Evolutionary conservation across 371 early-diverging fungal genomes (phyloP), one percentile per base, ranked within the genome.

Genomic region (Mucor indicus): DNA sequence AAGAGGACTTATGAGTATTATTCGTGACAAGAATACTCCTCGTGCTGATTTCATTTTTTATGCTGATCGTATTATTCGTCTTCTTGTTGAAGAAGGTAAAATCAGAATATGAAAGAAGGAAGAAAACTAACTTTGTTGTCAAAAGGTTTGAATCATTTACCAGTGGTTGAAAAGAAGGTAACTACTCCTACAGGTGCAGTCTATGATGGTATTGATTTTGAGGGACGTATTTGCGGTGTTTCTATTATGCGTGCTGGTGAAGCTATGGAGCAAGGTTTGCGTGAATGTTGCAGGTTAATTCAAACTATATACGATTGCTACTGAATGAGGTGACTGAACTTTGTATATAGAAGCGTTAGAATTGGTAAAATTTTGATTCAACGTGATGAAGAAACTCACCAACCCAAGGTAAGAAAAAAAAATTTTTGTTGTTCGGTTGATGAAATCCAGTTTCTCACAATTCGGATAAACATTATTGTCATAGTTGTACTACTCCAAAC

Each of bases 161-260:
- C 95, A 12, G 90, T 91, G 12, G 75, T 87, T n/a, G 78, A 79
- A 9, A 92, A 87, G 64, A 62, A 62, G 4, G 85, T 95, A 32
- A 62, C 57, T 13, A 93, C 95, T 0, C 91, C 94, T 2, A 91
- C 91, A 38, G 86, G 86, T 27, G 55, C 50, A 23, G 64, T 80
- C 35, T 93, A 82, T 57, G 57, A 85, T 25, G 93, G 93, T 41
- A 78, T 89, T 27, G 79, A 76, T 16, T 92, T 91, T 61, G 75
- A 86, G 64, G 94, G 94, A 38, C 81, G 89, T 47, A 95, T 95
- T 53, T 95, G 96, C 68, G 96, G 96, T 50, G 92, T 95, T 5
- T 93, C 92, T 30, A 94, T 94, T 46, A 94, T 95, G 94, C 78
- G 96, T 19, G 96, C 95, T 31, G 96, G 96, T 63, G 94, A 94